These are phyloP conservation scores for Diphasiastrum complanatum DNA, from an alignment of 83 land plant species.

Conservation along the genomic window DNA sequence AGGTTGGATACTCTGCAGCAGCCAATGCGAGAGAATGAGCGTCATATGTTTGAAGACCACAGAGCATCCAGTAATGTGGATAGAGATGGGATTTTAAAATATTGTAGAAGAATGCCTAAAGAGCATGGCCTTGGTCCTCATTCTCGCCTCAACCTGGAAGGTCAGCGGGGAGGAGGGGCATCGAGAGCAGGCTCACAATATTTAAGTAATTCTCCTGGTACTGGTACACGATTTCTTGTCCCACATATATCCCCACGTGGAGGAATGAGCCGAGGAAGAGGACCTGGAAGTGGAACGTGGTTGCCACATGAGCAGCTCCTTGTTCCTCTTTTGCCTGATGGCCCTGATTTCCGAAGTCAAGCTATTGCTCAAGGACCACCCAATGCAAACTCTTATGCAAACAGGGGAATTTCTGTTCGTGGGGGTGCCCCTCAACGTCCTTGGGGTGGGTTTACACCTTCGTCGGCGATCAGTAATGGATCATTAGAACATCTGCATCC, in stretches of 20 bases:
- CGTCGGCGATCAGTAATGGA: constrained; percentile 49
- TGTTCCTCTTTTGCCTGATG: constrained; percentile 45
- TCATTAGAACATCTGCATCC: constrained; percentile 58
- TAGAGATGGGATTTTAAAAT: background rate
- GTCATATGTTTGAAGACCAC: constrained; percentile 31
- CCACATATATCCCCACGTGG: constrained; percentile 22
- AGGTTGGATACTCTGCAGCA: constrained; percentile 51
- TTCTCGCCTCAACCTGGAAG: constrained; percentile 10
- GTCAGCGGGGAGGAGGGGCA: constrained; percentile 3
- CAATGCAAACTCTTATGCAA: constrained; percentile 37
- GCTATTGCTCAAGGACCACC: constrained; percentile 46
- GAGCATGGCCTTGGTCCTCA: background rate
- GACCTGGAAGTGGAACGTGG: constrained; percentile 59
- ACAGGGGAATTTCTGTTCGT: constrained; percentile 51
- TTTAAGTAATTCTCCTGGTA: constrained; percentile 1
- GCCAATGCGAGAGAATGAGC: constrained; percentile 35
- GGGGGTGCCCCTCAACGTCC: constrained; percentile 40
- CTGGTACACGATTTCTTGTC: constrained; percentile 32
- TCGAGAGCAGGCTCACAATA: background rate
- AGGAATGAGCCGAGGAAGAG: constrained; percentile 38
- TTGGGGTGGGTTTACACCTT: constrained; percentile 54
- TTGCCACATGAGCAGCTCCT: constrained; percentile 46
- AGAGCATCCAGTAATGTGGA: constrained; percentile 9
- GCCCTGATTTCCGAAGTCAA: constrained; percentile 45
- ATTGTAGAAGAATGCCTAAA: background rate